Evolutionary conservation across 495 filamentous ascomycete genomes (phyloP).

Genomic region (Lasiosphaeria ovina): DNA sequence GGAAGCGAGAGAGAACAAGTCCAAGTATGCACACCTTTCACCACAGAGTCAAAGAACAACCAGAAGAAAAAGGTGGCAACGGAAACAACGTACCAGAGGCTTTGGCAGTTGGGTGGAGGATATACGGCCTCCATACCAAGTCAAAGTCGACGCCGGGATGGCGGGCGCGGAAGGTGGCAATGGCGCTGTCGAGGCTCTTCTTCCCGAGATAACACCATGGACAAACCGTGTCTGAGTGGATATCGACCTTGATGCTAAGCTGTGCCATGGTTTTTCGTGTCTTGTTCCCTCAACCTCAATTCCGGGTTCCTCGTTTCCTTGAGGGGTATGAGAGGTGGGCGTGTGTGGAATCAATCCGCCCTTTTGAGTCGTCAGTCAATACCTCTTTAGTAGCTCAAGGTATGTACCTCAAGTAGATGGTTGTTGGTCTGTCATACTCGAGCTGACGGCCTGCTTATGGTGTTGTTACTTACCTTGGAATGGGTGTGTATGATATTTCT

Average conservation of each 20-base stretch:
- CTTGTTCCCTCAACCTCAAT: neutral
- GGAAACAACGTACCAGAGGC: constrained; percentile 20
- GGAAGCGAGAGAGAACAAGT: neutral
- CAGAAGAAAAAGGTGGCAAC: neutral
- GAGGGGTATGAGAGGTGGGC: neutral
- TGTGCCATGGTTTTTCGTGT: neutral
- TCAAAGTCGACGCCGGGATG: constrained; percentile 62
- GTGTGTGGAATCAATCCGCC: no score
- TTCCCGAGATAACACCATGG: constrained; percentile 85
- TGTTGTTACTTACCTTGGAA: no score
- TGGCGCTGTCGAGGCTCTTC: constrained; percentile 66
- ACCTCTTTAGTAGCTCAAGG: no score
- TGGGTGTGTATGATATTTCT: no score
- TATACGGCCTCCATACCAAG: constrained; percentile 71
- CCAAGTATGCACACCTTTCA: no score
- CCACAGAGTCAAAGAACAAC: neutral
- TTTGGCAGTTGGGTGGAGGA: constrained; percentile 65
- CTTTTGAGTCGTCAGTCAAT: no score
- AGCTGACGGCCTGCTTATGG: no score
- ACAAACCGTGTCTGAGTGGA: constrained; percentile 77
- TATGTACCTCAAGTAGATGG: no score
- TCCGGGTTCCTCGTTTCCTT: no score
- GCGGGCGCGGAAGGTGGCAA: constrained; percentile 53
- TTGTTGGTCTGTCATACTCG: no score
- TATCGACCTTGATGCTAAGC: constrained; percentile 57